phyloP scores from a whole-genome alignment of 1,284 basidiomycete species.

The Coriolopsis trogii region DNA sequence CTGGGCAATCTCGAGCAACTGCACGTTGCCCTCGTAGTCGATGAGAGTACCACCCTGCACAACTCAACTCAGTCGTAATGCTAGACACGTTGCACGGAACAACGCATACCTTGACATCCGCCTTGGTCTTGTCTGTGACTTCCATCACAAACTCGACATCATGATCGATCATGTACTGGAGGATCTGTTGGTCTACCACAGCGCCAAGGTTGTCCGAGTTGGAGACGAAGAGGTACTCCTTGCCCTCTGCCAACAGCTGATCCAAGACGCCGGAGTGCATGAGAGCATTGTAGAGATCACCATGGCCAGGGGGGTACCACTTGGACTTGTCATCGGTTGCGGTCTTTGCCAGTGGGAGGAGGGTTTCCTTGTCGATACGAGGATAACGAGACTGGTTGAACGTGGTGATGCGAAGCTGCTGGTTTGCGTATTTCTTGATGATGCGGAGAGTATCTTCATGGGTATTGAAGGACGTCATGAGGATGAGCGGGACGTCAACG shows the following conservation, averaged over 20 bases:
- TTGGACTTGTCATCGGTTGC: slow-evolving; percentile 92
- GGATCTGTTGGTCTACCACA: slow-evolving; percentile 85
- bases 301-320: slow-evolving; percentile 99
- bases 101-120: slow-evolving; percentile 83
- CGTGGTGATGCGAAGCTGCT: slow-evolving; percentile 92
- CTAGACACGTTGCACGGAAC: too few species aligned
- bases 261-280: slow-evolving; percentile 96
- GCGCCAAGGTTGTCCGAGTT: slow-evolving; percentile 99
- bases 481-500: slow-evolving; percentile 93
- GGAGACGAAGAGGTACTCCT: slow-evolving; percentile 99
- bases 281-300: slow-evolving; percentile 94
- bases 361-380: slow-evolving; percentile 93
- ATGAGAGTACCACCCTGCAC: slow-evolving; percentile 92
- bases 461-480: slow-evolving; percentile 99
- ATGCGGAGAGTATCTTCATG: slow-evolving; percentile 96
- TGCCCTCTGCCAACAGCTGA: slow-evolving; percentile 92
- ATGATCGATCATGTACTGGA: slow-evolving; percentile 90
- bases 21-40: slow-evolving; percentile 93
- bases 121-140: slow-evolving; percentile 99
- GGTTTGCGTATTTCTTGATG: slow-evolving; percentile 99
- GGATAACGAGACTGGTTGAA: slow-evolving; percentile 99
- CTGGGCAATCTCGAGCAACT: slow-evolving; percentile 97
- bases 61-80: neutral
- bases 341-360: slow-evolving; percentile 87
- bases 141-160: slow-evolving; percentile 96